phyloP scores from a whole-genome alignment of 1,139 yeast species.

The Lodderomyces oxycetoniae region DNA sequence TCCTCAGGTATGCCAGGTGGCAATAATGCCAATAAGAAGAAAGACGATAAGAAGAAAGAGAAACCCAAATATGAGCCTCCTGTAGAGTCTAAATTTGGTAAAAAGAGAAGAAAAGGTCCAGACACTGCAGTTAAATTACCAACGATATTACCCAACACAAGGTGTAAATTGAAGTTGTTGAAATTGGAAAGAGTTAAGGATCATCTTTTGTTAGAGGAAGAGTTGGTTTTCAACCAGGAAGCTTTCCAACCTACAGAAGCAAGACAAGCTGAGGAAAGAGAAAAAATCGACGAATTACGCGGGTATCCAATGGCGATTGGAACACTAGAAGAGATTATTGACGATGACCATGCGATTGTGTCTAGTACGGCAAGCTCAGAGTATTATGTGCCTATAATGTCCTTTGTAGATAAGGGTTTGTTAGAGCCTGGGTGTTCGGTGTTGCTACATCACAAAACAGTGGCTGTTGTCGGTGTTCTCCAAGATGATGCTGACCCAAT shows the following conservation, averaged over 20 bases:
- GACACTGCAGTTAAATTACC: constrained; percentile 88
- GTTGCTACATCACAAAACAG: constrained; percentile 89
- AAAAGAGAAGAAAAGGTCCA: constrained; percentile 88
- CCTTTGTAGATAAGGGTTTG: constrained; percentile 96
- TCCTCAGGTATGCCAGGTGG: constrained; percentile 71
- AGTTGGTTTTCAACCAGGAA: constrained; percentile 92
- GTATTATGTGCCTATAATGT: constrained; percentile 89
- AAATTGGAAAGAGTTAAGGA: constrained; percentile 96
- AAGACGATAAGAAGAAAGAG: constrained; percentile 73
- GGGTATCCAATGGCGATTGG: constrained; percentile 98
- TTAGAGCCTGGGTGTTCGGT: constrained; percentile 99
- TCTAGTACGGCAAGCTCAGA: constrained; percentile 96
- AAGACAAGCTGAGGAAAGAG: constrained; percentile 92
- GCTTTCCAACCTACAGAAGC: constrained; percentile 94
- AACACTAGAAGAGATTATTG: constrained; percentile 92
- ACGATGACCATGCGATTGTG: constrained; percentile 98
- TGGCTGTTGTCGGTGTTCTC: constrained; percentile 85
- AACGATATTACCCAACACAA: constrained; percentile 81
- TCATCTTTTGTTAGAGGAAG: constrained; percentile 91
- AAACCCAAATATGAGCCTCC: constrained; percentile 98
- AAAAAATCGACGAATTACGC: constrained; percentile 89
- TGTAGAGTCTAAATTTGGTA: constrained; percentile 88
- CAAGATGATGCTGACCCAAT: constrained; percentile 98
- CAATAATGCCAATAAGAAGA: constrained; percentile 55
- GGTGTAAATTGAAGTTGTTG: constrained; percentile 85